Evolutionary conservation across 2,329 filamentous ascomycete genomes (phyloP).

Genomic region (Diaporthe velutina): DNA sequence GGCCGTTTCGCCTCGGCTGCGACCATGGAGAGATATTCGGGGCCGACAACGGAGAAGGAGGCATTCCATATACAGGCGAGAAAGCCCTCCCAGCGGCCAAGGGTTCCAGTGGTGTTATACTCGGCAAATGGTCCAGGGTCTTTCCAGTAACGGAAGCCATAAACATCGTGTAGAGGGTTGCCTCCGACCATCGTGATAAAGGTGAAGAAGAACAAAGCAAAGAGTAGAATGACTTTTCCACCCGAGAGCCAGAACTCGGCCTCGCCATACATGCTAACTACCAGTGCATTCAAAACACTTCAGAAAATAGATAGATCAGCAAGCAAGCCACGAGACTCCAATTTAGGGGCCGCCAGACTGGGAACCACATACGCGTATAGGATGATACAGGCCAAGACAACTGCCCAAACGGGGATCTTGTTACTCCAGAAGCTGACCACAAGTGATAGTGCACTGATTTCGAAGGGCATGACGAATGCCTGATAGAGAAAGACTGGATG

Average conservation of each 20-base stretch:
- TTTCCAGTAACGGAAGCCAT: constrained; percentile 81
- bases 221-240: constrained; percentile 75
- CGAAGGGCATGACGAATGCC: constrained; percentile 55
- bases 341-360: too few species aligned
- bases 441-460: constrained; percentile 55
- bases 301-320: constrained; percentile 30
- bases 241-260: constrained; percentile 77
- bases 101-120: constrained; percentile 67
- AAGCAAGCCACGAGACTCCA: too few species aligned
- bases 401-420: constrained; percentile 44
- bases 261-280: constrained; percentile 76
- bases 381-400: too few species aligned
- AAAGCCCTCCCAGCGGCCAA: constrained; percentile 80
- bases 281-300: constrained; percentile 72
- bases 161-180: constrained; percentile 77
- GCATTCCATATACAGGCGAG: constrained; percentile 75
- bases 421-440: constrained; percentile 61
- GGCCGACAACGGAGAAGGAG: constrained; percentile 74
- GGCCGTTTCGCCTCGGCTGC: constrained; percentile 78
- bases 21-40: constrained; percentile 77
- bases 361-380: too few species aligned
- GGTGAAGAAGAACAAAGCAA: constrained; percentile 78
- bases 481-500: constrained; percentile 52
- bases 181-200: constrained; percentile 85
- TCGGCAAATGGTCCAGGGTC: constrained; percentile 72